These are phyloP conservation scores for Thermothelomyces thermophilus DNA, from an alignment of 2,329 filamentous ascomycete genomes.

Conservation along the genomic window DNA sequence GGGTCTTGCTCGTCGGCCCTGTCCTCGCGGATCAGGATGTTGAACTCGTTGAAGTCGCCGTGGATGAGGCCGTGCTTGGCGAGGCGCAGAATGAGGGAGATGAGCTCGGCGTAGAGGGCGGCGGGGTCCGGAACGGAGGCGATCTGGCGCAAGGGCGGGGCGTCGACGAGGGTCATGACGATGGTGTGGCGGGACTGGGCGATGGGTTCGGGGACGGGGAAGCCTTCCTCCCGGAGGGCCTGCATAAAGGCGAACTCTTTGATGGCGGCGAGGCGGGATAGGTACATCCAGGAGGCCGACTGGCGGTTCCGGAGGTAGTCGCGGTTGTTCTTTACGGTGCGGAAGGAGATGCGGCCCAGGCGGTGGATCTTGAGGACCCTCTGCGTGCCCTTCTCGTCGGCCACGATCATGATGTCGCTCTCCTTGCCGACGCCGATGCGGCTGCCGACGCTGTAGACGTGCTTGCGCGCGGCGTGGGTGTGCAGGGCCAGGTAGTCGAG, in stretches of 20 bases:
- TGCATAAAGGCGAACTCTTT: slow-evolving; percentile 96
- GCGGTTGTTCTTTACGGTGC: slow-evolving; percentile 89
- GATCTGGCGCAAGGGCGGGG: slow-evolving; percentile 86
- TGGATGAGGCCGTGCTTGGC: slow-evolving; percentile 88
- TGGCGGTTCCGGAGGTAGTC: slow-evolving; percentile 82
- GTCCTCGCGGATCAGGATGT: slow-evolving; percentile 85
- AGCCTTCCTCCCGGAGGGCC: slow-evolving; percentile 73
- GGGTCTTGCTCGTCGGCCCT: slow-evolving; percentile 21
- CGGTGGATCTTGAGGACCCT: slow-evolving; percentile 92
- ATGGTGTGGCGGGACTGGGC: slow-evolving; percentile 91
- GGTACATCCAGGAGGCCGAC: slow-evolving; percentile 91
- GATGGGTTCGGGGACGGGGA: slow-evolving; percentile 82
- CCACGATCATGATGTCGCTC: slow-evolving; percentile 92
- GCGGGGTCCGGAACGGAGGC: slow-evolving; percentile 76
- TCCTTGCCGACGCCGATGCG: slow-evolving; percentile 96
- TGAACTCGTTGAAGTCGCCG: slow-evolving; percentile 99
- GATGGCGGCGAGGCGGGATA: slow-evolving; percentile 83
- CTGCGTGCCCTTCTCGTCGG: slow-evolving; percentile 69
- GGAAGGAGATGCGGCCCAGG: slow-evolving; percentile 91
- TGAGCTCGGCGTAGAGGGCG: slow-evolving; percentile 82
- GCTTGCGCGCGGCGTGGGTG: slow-evolving; percentile 71
- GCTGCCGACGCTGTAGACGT: slow-evolving; percentile 86
- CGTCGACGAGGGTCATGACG: slow-evolving; percentile 90
- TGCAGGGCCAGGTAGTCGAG: slow-evolving; percentile 97
- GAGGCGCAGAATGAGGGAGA: slow-evolving; percentile 75